Evolutionary conservation across 2,329 filamentous ascomycete species (phyloP).

Genomic region (Penicillium capsulatum): DNA sequence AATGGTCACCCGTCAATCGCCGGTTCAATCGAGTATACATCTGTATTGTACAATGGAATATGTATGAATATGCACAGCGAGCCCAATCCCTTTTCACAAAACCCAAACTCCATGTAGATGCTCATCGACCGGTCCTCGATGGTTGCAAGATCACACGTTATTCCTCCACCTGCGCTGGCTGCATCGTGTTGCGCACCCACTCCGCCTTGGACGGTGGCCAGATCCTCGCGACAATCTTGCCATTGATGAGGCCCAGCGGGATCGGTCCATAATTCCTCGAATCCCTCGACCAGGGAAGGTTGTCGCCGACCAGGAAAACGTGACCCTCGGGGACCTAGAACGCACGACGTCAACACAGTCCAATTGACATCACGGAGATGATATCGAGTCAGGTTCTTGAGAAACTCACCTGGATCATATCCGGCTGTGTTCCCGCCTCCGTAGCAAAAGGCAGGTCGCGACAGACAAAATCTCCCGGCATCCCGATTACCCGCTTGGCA

Average conservation of each 20-base stretch:
- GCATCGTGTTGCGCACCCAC: conserved; percentile 37
- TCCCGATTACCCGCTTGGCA: conserved; percentile 73
- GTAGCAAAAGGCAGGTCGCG: conserved; percentile 38
- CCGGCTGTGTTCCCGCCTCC: conserved; percentile 29
- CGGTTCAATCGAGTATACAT: conserved; percentile 26
- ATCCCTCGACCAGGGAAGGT: conserved; percentile 76
- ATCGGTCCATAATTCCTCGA: conserved; percentile 82
- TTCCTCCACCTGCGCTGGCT: conserved; percentile 27
- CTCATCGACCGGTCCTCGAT: conserved; percentile 4
- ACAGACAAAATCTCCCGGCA: conserved; percentile 60
- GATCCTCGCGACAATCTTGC: conserved; percentile 65
- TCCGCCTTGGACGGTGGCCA: conserved; percentile 36
- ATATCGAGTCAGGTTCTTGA: background rate
- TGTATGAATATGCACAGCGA: conserved; percentile 42
- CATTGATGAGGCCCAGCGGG: conserved; percentile 76
- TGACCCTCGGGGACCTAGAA: conserved; percentile 79
- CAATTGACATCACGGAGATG: conserved; percentile 2
- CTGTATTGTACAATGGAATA: conserved; percentile 42
- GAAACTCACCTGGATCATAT: conserved; percentile 50
- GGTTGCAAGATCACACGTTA: conserved; percentile 2
- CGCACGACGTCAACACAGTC: conserved; percentile 3
- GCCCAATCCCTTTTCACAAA: conserved; percentile 16
- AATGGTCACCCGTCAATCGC: conserved; percentile 13
- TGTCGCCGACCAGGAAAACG: conserved; percentile 88
- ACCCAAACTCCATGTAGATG: conserved; percentile 30